Evolutionary conservation across 2,329 filamentous ascomycete species (phyloP).

Genomic region (Pseudogymnoascus sp.): DNA sequence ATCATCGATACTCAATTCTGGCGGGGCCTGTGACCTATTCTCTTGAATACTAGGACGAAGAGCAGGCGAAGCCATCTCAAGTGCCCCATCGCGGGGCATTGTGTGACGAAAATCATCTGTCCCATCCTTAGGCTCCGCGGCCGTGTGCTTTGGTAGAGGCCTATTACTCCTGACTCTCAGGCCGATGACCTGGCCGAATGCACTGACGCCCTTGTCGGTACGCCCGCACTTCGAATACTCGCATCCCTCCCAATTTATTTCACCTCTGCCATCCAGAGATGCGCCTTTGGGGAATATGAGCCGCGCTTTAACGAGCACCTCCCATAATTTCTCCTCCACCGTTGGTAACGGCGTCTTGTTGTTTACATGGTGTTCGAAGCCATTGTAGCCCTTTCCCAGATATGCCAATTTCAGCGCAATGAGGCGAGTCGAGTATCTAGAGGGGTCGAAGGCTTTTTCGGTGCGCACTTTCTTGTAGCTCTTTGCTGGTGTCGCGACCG

Average conservation of each 20-base stretch:
- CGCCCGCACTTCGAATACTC: conserved; percentile 94
- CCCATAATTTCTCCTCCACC: conserved; percentile 91
- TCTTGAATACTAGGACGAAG: conserved; percentile 18
- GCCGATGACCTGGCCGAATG: conserved; percentile 91
- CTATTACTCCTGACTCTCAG: conserved; percentile 73
- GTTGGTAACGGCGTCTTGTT: conserved; percentile 65
- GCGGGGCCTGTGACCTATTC: neutral
- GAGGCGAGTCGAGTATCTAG: conserved; percentile 72
- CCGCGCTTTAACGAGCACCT: conserved; percentile 73
- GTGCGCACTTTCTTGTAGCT: conserved; percentile 23
- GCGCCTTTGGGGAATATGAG: conserved; percentile 61
- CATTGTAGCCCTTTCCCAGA: conserved; percentile 83
- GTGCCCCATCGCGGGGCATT: conserved; percentile 17
- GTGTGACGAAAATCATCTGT: conserved; percentile 19
- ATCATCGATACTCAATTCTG: conserved; percentile 11
- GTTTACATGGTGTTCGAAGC: conserved; percentile 77
- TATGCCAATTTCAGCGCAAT: conserved; percentile 94
- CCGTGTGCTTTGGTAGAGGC: conserved; percentile 42
- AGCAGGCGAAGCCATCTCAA: conserved; percentile 23
- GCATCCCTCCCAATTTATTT: conserved; percentile 72
- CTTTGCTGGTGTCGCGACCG: conserved; percentile 14
- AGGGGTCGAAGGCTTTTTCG: conserved; percentile 55
- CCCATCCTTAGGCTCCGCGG: neutral
- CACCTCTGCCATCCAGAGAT: conserved; percentile 28
- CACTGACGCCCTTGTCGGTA: conserved; percentile 88